Evolutionary conservation across 2,329 filamentous ascomycete genomes (phyloP), one percentile per base, ranked within the genome.

Genomic region (Calonectria fujianensis): DNA sequence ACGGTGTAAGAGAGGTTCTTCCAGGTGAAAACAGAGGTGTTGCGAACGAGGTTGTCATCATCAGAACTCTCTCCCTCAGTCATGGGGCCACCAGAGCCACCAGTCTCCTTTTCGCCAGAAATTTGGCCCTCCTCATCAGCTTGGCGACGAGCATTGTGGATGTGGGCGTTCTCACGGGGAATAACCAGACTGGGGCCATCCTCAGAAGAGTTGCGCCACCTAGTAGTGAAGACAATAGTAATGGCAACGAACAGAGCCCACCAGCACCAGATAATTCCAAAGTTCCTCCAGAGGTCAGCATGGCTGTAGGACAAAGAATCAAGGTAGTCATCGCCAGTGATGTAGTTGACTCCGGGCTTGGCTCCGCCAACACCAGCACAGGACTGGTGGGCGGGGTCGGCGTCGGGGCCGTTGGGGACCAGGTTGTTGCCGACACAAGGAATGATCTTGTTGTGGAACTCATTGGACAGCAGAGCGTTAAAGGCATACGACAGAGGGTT

Each of bases 21-120:
- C 93, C 94, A 96, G 1, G 94, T 95, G 78, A 95, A 94, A 0
- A 94, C 87, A 0, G 91, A 93, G 0, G 90, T 93, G 82, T 94
- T 94, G 32, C 89, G 89, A 37, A 92, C 84, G 1, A 94, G 86
- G 37, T 87, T 80, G 5, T 71, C 70, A 31, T 68, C 65, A 81
- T 85, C 65, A 76, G 83, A 76, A 59, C 64, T 73, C 20, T 77
- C 76, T 7, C 78, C 73, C 4, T 71, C 75, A 7, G 51, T 75
- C 39, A 77, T 61, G 16, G 72, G 74, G 7, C 74, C 80, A 3
- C 71, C 73, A 35, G 77, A 73, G 1, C 65, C 67, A 7, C 16
- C 50, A 16, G 63, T 51, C 51, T 50, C 75, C 74, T 82, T 82
- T n/a, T 81, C 79, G 1, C 74, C 75, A 0, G 74, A 75, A 0